Percentiles rank a stretch among this genome's conserved stretches.
Conservation (phyloP, 495 filamentous ascomycete genomes). For the Trichodelitschia bisporula region DNA sequence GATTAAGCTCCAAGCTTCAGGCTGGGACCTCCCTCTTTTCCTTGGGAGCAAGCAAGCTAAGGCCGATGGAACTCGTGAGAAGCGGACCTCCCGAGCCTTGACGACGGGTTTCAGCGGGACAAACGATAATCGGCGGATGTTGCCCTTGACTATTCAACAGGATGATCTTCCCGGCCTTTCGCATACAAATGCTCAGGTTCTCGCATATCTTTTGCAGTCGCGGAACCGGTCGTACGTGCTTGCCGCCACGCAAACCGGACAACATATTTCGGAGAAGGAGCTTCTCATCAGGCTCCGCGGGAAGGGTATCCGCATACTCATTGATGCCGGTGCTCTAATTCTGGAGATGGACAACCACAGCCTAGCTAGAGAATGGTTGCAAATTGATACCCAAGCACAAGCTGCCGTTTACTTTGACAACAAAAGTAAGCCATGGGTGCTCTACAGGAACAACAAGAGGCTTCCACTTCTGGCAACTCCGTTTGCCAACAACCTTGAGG, state of each 20-base stretch:
- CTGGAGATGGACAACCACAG: constrained; percentile 21
- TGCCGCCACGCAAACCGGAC: constrained; percentile 9
- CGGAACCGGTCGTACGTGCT: constrained; percentile 20
- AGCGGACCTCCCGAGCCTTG: background rate
- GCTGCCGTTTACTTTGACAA: constrained; percentile 23
- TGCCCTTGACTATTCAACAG: constrained; percentile 27
- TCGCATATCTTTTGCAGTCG: constrained; percentile 23
- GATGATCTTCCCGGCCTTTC: constrained; percentile 21
- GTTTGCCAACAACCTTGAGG: constrained; percentile 30
- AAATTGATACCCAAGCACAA: constrained; percentile 8
- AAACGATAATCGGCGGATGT: constrained; percentile 23
- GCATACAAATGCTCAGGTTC: constrained; percentile 28
- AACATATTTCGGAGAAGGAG: constrained; percentile 14
- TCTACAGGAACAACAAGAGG: constrained; percentile 18
- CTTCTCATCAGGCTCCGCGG: constrained; percentile 14
- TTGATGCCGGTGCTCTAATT: constrained; percentile 27
- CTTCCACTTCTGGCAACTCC: constrained; percentile 29
- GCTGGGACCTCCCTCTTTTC: constrained; percentile 26
- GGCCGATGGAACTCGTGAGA: background rate
- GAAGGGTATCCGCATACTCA: constrained; percentile 19
- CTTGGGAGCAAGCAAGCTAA: background rate
- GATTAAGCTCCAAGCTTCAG: constrained; percentile 25
- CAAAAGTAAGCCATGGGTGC: constrained; percentile 18
- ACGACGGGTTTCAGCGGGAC: constrained; percentile 32
- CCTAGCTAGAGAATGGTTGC: constrained; percentile 23